Evolutionary conservation across 2,329 filamentous ascomycete species (phyloP), one percentile per base, ranked within the genome.

Genomic region (Fusarium coicis): DNA sequence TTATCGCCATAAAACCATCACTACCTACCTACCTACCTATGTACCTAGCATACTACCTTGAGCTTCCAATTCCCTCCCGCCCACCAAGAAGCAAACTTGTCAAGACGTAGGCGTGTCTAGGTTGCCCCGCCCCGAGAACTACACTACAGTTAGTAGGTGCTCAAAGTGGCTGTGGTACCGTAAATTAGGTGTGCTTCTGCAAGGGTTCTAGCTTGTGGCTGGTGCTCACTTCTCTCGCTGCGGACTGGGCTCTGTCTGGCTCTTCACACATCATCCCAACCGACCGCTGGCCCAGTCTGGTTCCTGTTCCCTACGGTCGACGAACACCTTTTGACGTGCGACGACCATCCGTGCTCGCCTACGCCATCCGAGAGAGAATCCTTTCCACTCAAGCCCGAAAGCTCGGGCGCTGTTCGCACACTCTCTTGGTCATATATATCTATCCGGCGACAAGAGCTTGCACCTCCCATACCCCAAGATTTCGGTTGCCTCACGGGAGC

Each of bases 401-500:
- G 76, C 76, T 76, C 76, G 76, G 76, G 74, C 71, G 57, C 49
- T 44, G 52, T 52, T 63, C 67, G 52, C 64, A 67, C 74, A 71
- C 70, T 75, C 75, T 58, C 66, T 74, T 66, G 52, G 40, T 23
- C 55, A 39, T 42, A 66, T 59, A 66, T 60, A 67, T 56, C 61
- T 68, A 60, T 57, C 64, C 63, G 36, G 53, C 60, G 26, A 46
- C 43, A 69, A 66, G 30, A 56, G 42, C 50, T 66, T 60, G 63
- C 63, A 40, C 39, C 42, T 42, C 40, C 30, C 44, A 47, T n/a
- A 30, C 58, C 47, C 46, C 32, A 52, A 58, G 65, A 72, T 70
- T 66, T 64, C 60, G 62, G 67, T 61, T 77, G 66, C 71, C 76
- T 78, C 76, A 77, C 73, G 66, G 74, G 74, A 77, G 74, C 72